A percentile compares a stretch with the other conserved stretches of the same genome.
Conservation (phyloP, 371 early-diverging fungal genomes). For the Syncephalastrum monosporum region DNA sequence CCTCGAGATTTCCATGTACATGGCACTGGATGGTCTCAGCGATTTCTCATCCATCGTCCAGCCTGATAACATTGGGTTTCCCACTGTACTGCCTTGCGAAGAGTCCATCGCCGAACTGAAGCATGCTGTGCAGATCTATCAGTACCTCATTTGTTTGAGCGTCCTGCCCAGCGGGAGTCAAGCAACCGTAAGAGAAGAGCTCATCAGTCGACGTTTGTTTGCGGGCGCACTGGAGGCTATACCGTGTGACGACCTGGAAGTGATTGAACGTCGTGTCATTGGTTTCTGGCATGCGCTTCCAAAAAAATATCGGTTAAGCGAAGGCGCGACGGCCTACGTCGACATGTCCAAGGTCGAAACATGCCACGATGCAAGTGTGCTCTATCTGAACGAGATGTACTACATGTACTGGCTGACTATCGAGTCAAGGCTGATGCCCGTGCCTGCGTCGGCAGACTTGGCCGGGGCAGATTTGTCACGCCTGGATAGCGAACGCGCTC, state of each 20-base stretch:
- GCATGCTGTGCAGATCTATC: neutral
- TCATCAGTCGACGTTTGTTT: neutral
- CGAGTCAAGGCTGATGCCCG: conserved; percentile 28
- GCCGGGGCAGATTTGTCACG: conserved; percentile 18
- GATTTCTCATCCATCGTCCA: neutral
- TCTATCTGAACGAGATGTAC: conserved; percentile 25
- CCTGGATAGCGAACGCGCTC: conserved; percentile 29
- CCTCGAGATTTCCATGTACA: conserved; percentile 7
- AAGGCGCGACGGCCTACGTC: conserved; percentile 26
- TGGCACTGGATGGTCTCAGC: neutral
- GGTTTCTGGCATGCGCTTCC: conserved; percentile 30
- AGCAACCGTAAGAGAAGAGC: neutral
- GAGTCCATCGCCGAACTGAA: neutral
- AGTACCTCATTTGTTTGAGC: neutral
- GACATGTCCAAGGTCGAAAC: conserved; percentile 26
- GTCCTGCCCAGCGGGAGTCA: neutral
- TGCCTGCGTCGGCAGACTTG: conserved; percentile 16
- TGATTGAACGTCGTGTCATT: neutral
- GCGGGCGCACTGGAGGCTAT: neutral
- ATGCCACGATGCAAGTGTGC: conserved; percentile 15
- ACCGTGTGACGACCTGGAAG: neutral
- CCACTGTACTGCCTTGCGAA: neutral
- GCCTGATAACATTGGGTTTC: neutral
- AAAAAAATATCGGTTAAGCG: conserved; percentile 15
- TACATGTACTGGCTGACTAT: conserved; percentile 29